Conservation (phyloP, 768 basidiomycete genomes). For the Chalciporus sphaerocephalus region DNA sequence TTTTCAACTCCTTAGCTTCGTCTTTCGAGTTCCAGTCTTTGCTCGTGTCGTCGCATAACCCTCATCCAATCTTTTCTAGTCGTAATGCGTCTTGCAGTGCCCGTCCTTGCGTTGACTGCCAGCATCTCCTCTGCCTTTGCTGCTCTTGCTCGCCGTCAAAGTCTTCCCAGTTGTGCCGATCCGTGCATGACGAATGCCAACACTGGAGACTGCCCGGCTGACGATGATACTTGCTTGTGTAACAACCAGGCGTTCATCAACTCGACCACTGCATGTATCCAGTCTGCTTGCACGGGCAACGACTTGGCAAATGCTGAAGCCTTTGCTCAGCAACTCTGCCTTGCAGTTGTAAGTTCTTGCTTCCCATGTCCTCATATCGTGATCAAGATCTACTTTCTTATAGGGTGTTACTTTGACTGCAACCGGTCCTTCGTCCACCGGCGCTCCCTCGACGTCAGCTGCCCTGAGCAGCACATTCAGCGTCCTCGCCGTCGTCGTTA, state of each 20-base stretch:
- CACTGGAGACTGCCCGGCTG: constrained; percentile 40
- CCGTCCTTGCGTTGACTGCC: constrained; percentile 12
- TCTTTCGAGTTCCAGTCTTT: constrained; percentile 7
- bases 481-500: constrained; percentile 9
- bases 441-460: constrained; percentile 10
- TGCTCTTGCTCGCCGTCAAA: constrained; percentile 17
- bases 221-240: constrained; percentile 62
- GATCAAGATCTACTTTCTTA: not conserved
- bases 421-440: constrained; percentile 24
- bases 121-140: constrained; percentile 16
- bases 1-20: constrained; percentile 31
- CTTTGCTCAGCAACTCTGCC: constrained; percentile 42
- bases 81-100: constrained; percentile 18
- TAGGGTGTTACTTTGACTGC: constrained; percentile 53
- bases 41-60: not conserved
- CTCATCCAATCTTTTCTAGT: not conserved
- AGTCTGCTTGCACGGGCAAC: constrained; percentile 38
- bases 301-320: constrained; percentile 45
- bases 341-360: constrained; percentile 43
- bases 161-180: constrained; percentile 40
- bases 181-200: constrained; percentile 45
- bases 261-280: constrained; percentile 47
- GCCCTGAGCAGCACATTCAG: constrained; percentile 5
- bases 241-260: constrained; percentile 41
- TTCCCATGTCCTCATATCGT: not conserved